phyloP scores from a whole-genome alignment of 2,329 filamentous ascomycete species.

The Calonectria pteridis region DNA sequence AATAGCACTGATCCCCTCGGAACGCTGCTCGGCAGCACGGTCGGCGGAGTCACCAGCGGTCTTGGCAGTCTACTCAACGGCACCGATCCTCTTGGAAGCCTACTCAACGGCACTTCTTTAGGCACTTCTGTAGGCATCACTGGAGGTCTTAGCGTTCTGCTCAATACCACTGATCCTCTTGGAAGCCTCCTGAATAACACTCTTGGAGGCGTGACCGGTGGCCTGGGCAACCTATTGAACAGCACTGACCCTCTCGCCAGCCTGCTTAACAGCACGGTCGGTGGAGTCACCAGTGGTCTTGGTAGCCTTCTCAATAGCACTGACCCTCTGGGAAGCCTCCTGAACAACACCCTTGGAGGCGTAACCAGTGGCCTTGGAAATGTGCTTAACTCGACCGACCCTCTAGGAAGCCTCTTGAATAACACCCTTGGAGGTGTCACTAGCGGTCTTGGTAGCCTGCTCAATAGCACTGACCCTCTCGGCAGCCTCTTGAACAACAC shows the following conservation, averaged over 20 bases:
- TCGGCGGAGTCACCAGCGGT: background rate
- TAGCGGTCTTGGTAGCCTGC: background rate
- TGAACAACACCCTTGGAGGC: background rate
- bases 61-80: background rate
- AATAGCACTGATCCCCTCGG: background rate
- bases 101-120: background rate
- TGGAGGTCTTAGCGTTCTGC: background rate
- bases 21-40: background rate
- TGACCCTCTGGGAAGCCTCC: background rate
- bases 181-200: background rate
- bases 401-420: background rate
- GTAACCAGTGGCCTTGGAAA: background rate
- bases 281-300: background rate
- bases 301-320: background rate
- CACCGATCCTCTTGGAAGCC: background rate
- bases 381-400: background rate
- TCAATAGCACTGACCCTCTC: background rate
- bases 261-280: background rate
- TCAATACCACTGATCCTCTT: background rate
- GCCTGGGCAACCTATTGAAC: background rate
- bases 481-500: background rate
- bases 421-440: background rate
- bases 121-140: too few relatives aligned
- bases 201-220: background rate
- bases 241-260: background rate